phyloP scores from a whole-genome alignment of 2,329 filamentous ascomycete genomes.

The Alternaria postmessia region DNA sequence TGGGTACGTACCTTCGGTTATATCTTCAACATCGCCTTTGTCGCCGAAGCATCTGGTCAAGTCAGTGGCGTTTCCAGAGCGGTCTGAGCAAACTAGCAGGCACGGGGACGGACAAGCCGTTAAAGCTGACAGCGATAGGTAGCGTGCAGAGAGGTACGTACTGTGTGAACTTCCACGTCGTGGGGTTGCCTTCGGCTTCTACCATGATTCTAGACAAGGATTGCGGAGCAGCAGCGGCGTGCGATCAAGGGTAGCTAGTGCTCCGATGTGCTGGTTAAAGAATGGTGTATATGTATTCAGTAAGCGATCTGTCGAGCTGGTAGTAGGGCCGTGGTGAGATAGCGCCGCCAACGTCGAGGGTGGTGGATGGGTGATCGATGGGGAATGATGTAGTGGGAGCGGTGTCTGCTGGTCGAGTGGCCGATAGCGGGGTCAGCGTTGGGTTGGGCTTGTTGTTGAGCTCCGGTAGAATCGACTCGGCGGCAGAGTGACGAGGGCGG shows the following conservation, averaged over 20 bases:
- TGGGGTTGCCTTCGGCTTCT: slow-evolving; percentile 91
- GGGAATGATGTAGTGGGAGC: slow-evolving; percentile 39
- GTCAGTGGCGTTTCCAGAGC: slow-evolving; percentile 31
- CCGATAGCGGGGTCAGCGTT: slow-evolving; percentile 28
- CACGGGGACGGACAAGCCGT: neutral
- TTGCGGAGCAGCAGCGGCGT: slow-evolving; percentile 14
- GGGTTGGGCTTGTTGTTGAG: slow-evolving; percentile 16
- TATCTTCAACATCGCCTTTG: slow-evolving; percentile 99
- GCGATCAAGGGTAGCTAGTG: slow-evolving; percentile 25
- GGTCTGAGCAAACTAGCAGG: neutral
- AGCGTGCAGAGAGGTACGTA: slow-evolving; percentile 62
- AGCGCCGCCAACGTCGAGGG: slow-evolving; percentile 43
- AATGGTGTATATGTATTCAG: slow-evolving; percentile 9
- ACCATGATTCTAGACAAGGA: slow-evolving; percentile 74
- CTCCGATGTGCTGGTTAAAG: slow-evolving; percentile 14
- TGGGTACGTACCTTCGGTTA: slow-evolving; percentile 80
- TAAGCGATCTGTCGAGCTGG: slow-evolving; percentile 21
- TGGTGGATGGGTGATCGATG: slow-evolving; percentile 29
- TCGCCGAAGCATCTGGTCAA: slow-evolving; percentile 92
- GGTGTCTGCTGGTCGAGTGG: slow-evolving; percentile 32
- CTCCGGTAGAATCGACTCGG: slow-evolving; percentile 24
- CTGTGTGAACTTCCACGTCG: slow-evolving; percentile 99
- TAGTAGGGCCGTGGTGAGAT: slow-evolving; percentile 23
- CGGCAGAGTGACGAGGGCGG: slow-evolving; percentile 30
- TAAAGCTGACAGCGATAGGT: neutral